Percentiles rank a stretch among this genome's conserved stretches.
These are phyloP conservation scores for Neckera pumila DNA, from an alignment of 225 moss, liverwort and hornwort species.

Conservation along the genomic window DNA sequence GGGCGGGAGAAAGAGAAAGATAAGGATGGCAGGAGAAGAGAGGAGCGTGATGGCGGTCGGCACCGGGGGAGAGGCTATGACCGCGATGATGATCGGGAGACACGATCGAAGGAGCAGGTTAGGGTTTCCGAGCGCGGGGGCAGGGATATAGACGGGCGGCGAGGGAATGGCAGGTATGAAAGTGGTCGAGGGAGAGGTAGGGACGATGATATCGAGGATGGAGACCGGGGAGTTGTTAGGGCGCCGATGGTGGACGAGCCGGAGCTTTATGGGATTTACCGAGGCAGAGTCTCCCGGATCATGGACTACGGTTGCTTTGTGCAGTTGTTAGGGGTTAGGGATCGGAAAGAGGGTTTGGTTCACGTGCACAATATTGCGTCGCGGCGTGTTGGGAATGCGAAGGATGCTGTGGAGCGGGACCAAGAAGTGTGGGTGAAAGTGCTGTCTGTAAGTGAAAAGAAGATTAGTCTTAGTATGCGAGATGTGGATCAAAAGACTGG, in stretches of 20 bases:
- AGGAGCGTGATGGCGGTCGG: conserved; percentile 14
- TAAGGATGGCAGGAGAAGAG: neutral
- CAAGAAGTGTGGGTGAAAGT: conserved; percentile 98
- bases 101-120: conserved; percentile 11
- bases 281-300: conserved; percentile 74
- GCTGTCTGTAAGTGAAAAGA: conserved; percentile 64
- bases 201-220: conserved; percentile 12
- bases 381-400: conserved; percentile 77
- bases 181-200: conserved; percentile 20
- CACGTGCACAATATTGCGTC: conserved; percentile 83
- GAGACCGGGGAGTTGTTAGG: neutral
- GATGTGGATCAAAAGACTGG: conserved; percentile 96
- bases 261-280: conserved; percentile 74
- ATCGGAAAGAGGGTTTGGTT: conserved; percentile 82
- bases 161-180: conserved; percentile 27
- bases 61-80: conserved; percentile 24
- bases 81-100: conserved; percentile 20
- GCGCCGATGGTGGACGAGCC: conserved; percentile 53
- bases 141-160: neutral
- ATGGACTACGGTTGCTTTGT: conserved; percentile 98
- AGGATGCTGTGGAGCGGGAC: conserved; percentile 92
- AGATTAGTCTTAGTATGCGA: conserved; percentile 89
- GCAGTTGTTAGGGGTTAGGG: conserved; percentile 71
- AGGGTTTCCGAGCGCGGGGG: conserved; percentile 9
- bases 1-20: conserved; percentile 1